Percentiles rank a stretch among this genome's conserved stretches.
Evolutionary conservation across 2,329 filamentous ascomycete species (phyloP).

Genomic region (Colletotrichum sp.): DNA sequence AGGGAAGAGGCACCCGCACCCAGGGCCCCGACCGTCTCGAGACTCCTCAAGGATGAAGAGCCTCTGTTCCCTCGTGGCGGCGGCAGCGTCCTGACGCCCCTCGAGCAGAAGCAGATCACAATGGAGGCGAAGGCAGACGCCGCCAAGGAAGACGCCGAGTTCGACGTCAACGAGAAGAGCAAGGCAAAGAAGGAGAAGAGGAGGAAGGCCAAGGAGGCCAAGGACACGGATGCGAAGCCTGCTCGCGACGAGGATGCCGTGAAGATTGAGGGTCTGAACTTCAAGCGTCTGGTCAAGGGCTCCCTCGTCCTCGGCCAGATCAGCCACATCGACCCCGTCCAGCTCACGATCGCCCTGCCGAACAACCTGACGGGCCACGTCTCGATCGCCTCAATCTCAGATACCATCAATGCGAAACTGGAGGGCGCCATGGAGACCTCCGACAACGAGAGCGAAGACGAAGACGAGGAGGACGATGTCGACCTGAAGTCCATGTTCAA

Average conservation of each 20-base stretch:
- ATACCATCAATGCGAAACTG: conserved; percentile 76
- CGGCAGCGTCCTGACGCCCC: conserved; percentile 84
- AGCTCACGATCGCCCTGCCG: conserved; percentile 82
- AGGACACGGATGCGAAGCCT: conserved; percentile 39
- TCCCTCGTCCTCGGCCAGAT: conserved; percentile 89
- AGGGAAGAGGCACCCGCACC: conserved; percentile 29
- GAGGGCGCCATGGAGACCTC: conserved; percentile 68
- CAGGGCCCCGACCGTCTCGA: conserved; percentile 44
- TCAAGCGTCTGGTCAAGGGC: conserved; percentile 87
- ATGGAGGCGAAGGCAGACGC: conserved; percentile 93
- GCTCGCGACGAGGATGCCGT: conserved; percentile 62
- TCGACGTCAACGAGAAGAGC: conserved; percentile 54
- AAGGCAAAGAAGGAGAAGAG: conserved; percentile 59
- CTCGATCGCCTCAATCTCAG: conserved; percentile 89
- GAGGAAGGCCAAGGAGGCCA: conserved; percentile 57
- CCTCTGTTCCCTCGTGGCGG: conserved; percentile 92
- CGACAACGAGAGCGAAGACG: conserved; percentile 58
- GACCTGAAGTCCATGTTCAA: conserved; percentile 78
- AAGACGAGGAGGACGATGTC: conserved; percentile 58
- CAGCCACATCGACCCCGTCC: conserved; percentile 77
- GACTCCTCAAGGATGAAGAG: conserved; percentile 75
- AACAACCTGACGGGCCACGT: conserved; percentile 94
- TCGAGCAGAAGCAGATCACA: conserved; percentile 96
- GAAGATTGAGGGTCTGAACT: conserved; percentile 86
- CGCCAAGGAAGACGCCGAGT: conserved; percentile 78